A percentile compares a stretch with the other conserved stretches of the same genome.
phyloP scores from a whole-genome alignment of 163 green algal species.

The Scenedesmus sp. region DNA sequence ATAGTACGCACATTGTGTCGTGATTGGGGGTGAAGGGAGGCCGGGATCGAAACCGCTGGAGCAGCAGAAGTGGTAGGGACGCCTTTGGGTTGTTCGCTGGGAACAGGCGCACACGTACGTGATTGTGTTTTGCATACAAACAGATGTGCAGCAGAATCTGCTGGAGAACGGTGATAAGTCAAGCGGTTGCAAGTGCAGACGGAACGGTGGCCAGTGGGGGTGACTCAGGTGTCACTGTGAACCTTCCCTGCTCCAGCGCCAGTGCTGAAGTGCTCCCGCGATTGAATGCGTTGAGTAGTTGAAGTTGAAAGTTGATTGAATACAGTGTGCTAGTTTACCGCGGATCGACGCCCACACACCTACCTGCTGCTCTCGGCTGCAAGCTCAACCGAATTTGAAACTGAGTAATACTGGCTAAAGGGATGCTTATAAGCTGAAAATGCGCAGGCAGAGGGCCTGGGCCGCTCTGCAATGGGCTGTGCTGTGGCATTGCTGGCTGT shows the following conservation, averaged over 20 bases:
- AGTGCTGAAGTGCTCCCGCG: too few relatives aligned
- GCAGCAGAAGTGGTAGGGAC: neutral
- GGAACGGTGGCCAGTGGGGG: neutral
- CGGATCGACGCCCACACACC: neutral
- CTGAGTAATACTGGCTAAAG: neutral
- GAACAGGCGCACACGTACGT: neutral
- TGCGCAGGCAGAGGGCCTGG: neutral
- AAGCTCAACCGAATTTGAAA: too few relatives aligned
- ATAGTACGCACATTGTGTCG: neutral
- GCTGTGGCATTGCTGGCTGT: slow-evolving; percentile 13
- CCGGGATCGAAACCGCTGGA: neutral
- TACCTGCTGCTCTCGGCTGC: neutral
- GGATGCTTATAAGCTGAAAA: neutral
- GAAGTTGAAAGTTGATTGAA: neutral
- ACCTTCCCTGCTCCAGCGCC: neutral
- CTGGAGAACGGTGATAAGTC: neutral
- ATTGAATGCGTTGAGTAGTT: neutral
- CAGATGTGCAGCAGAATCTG: neutral
- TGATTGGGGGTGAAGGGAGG: neutral
- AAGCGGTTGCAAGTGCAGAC: neutral
- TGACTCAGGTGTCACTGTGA: neutral
- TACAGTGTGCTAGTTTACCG: neutral
- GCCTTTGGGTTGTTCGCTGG: neutral
- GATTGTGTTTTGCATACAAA: neutral
- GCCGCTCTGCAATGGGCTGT: neutral